Evolutionary conservation across 2,329 filamentous ascomycete genomes (phyloP), one percentile per base, ranked within the genome.

Genomic region (Exophiala oligosperma): DNA sequence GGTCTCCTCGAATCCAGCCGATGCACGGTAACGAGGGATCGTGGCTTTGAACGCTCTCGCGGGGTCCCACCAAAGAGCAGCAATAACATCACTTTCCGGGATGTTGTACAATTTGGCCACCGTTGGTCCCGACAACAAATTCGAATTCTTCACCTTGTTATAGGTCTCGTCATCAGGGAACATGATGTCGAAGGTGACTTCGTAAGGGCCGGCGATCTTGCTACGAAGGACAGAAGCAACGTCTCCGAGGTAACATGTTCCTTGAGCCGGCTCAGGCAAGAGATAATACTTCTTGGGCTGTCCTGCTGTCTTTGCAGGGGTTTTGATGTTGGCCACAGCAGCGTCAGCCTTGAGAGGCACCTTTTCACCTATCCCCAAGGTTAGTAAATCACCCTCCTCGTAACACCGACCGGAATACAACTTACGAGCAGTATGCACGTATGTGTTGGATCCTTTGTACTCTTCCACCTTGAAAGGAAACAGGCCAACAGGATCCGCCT

Each of bases 141-240:
- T 69, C 0, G 75, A 68, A 0, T 65, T 53, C 51, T 75, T 75
- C 17, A 80, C 71, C 3, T 64, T 56, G 1, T 67, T 26, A 56
- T 76, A 82, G 0, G 67, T 64, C 0, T 64, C 65, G 9, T 64
- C 54, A 0, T 70, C 67, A 0, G 67, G 67, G 63, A 83, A 83
- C 52, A 83, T 77, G 37, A 80, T 71, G 55, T 83, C 81, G 26
- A 82, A 73, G 0, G 80, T 82, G 28, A 83, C 71, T 60, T 83
- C 79, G 57, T 74, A 83, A 0, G 80, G 79, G 0, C 80, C 80
- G 0, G 79, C 71, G 46, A 81, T 82, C 64, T 83, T 84, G 12
- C 77, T 79, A 0, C 80, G 73, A 0, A 82, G 63, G 1, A 80
- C 71, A 2, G 68, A 70, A 0, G 77, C 74, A 2, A 80, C 49